phyloP scores from a whole-genome alignment of 2,329 filamentous ascomycete species.

The Leptographium lundbergii region DNA sequence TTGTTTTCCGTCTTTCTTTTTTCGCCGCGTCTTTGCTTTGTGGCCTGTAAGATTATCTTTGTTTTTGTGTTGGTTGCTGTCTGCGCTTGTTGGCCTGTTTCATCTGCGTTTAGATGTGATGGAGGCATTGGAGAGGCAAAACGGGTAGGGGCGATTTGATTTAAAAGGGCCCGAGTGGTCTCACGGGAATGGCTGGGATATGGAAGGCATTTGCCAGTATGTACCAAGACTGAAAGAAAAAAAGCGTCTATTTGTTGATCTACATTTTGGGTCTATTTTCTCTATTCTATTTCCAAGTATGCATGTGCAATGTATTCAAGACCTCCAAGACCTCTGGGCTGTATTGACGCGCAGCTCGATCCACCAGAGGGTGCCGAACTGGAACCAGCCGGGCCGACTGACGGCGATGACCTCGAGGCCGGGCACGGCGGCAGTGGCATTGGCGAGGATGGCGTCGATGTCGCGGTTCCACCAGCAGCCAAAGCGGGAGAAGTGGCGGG shows the following conservation, averaged over 20 bases:
- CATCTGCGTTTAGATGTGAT: not conserved
- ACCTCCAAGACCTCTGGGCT: not conserved
- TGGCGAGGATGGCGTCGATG: conserved; percentile 39
- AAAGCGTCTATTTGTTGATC: conserved; percentile 1
- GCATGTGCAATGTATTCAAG: not conserved
- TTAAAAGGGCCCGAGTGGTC: not conserved
- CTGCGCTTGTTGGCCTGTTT: not conserved
- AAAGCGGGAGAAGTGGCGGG: conserved; percentile 43
- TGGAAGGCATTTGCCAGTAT: not conserved
- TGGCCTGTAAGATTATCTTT: conserved; percentile 1
- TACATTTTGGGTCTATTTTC: not conserved
- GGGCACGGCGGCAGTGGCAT: conserved; percentile 32
- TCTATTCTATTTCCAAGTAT: not conserved
- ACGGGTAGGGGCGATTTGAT: not conserved
- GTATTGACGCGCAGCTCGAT: conserved; percentile 37
- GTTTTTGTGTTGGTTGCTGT: not conserved
- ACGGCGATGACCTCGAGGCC: conserved; percentile 45
- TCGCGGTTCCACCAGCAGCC: conserved; percentile 61
- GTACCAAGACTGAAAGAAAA: conserved; percentile 2
- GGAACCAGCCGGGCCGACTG: conserved; percentile 36
- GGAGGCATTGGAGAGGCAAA: not conserved
- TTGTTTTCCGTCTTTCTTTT: not conserved
- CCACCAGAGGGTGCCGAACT: conserved; percentile 46
- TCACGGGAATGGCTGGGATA: not conserved
- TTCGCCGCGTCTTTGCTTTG: not conserved